phyloP scores from a whole-genome alignment of 208 protist genomes.

The Acanthamoeba royreba region DNA sequence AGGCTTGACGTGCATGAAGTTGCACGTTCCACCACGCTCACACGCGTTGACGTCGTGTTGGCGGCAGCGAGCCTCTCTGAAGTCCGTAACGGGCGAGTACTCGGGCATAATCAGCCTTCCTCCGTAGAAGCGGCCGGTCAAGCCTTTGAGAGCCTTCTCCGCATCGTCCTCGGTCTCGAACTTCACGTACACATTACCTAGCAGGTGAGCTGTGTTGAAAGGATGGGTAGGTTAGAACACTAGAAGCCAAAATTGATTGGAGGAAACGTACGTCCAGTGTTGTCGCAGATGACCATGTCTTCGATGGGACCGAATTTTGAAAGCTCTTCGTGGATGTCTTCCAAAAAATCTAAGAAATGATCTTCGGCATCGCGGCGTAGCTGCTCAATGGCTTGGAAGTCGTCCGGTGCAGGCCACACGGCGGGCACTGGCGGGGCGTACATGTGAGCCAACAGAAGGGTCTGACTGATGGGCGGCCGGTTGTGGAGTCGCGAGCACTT shows the following conservation, averaged over 20 bases:
- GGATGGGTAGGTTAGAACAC: neutral
- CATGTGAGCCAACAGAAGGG: slow-evolving; percentile 60
- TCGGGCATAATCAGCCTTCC: slow-evolving; percentile 70
- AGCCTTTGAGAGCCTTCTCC: slow-evolving; percentile 48
- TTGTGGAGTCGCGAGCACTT: slow-evolving; percentile 68
- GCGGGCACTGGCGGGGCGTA: slow-evolving; percentile 43
- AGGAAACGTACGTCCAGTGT: neutral
- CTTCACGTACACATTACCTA: slow-evolving; percentile 82
- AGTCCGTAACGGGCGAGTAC: slow-evolving; percentile 81
- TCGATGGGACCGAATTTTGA: slow-evolving; percentile 75
- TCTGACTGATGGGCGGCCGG: slow-evolving; percentile 61
- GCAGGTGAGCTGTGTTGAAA: slow-evolving; percentile 71
- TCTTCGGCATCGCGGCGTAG: slow-evolving; percentile 50
- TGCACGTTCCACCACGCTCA: slow-evolving; percentile 70
- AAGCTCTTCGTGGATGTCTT: slow-evolving; percentile 76
- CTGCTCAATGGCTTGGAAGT: neutral
- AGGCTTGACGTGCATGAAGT: slow-evolving; percentile 74
- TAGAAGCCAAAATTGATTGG: neutral
- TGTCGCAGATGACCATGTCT: slow-evolving; percentile 57
- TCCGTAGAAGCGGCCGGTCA: slow-evolving; percentile 75
- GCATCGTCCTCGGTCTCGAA: slow-evolving; percentile 67
- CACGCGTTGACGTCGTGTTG: slow-evolving; percentile 72
- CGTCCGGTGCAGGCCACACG: neutral
- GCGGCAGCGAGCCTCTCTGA: slow-evolving; percentile 72
- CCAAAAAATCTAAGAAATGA: slow-evolving; percentile 80